These are phyloP conservation scores for Hyaloperonospora brassicae DNA, from an alignment of 352 stramenopile species.

Conservation along the genomic window DNA sequence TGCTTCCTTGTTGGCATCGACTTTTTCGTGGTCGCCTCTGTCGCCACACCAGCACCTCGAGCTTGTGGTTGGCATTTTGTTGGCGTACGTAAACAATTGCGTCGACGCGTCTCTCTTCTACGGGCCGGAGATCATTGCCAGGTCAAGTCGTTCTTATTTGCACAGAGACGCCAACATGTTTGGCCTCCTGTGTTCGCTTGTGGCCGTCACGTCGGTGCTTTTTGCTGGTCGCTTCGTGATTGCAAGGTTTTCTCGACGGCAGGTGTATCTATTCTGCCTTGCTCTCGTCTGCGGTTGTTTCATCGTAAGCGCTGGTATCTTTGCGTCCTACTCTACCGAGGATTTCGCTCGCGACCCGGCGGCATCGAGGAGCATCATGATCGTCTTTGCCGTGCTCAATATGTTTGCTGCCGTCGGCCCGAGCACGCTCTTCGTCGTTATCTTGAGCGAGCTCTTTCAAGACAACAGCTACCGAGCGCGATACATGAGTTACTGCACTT, in stretches of 20 bases:
- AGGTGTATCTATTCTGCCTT: slow-evolving; percentile 67
- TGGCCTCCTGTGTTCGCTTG: slow-evolving; percentile 53
- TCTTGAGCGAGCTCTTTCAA: slow-evolving; percentile 79
- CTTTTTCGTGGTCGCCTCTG: neutral
- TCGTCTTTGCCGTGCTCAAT: slow-evolving; percentile 64
- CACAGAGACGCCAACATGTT: slow-evolving; percentile 68
- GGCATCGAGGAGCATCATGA: slow-evolving; percentile 50
- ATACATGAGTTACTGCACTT: slow-evolving; percentile 87
- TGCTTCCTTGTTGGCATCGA: slow-evolving; percentile 9
- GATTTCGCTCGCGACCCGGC: slow-evolving; percentile 41
- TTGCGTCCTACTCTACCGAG: slow-evolving; percentile 55
- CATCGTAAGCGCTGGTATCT: slow-evolving; percentile 53
- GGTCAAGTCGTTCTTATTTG: slow-evolving; percentile 49
- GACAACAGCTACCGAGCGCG: slow-evolving; percentile 69
- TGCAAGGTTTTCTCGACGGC: slow-evolving; percentile 50
- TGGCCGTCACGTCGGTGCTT: slow-evolving; percentile 62
- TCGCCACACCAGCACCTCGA: slow-evolving; percentile 38
- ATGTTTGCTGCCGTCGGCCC: slow-evolving; percentile 65
- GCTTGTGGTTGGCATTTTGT: slow-evolving; percentile 63
- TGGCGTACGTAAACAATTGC: slow-evolving; percentile 85
- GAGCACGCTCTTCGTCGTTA: slow-evolving; percentile 78
- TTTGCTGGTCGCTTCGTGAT: slow-evolving; percentile 64
- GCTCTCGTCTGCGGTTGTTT: slow-evolving; percentile 65
- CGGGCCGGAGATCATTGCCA: slow-evolving; percentile 73
- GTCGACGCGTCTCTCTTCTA: slow-evolving; percentile 86